A percentile compares a stretch with the other conserved stretches of the same genome.
Evolutionary conservation across 129 eudicot species (phyloP).

Genomic region (Artemisia tridentata): DNA sequence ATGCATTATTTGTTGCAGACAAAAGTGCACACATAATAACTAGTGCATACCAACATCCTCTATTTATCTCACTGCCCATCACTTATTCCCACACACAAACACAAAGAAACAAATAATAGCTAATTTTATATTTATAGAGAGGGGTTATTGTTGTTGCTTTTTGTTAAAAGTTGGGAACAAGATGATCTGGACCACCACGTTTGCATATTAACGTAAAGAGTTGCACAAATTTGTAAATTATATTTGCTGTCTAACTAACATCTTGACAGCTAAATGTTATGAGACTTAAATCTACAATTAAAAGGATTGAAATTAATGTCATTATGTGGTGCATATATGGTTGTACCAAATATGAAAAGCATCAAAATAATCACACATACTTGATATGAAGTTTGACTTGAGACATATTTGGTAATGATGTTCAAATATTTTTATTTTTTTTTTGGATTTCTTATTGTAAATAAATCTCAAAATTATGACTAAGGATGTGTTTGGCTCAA

Average conservation of each 20-base stretch:
- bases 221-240: not conserved
- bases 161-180: not conserved
- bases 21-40: slow-evolving; percentile 14
- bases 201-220: not conserved
- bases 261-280: not conserved
- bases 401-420: too few relatives aligned
- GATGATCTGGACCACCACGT: slow-evolving; percentile 28
- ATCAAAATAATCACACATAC: not conserved
- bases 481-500: too few relatives aligned
- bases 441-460: too few relatives aligned
- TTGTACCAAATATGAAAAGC: not conserved
- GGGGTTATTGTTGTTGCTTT: not conserved
- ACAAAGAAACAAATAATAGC: not conserved
- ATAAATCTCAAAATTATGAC: too few relatives aligned
- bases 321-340: not conserved
- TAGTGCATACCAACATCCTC: slow-evolving; percentile 25
- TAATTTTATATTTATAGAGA: not conserved
- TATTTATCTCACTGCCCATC: slow-evolving; percentile 20
- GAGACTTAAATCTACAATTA: not conserved
- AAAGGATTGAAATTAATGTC: not conserved
- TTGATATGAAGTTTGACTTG: too few relatives aligned
- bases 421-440: too few relatives aligned
- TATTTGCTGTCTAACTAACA: not conserved
- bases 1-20: slow-evolving; percentile 8
- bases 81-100: not conserved